Base-by-base conservation (phyloP, 371 early-diverging fungal genomes). In the Neoconidiobolus thromboides region DNA sequence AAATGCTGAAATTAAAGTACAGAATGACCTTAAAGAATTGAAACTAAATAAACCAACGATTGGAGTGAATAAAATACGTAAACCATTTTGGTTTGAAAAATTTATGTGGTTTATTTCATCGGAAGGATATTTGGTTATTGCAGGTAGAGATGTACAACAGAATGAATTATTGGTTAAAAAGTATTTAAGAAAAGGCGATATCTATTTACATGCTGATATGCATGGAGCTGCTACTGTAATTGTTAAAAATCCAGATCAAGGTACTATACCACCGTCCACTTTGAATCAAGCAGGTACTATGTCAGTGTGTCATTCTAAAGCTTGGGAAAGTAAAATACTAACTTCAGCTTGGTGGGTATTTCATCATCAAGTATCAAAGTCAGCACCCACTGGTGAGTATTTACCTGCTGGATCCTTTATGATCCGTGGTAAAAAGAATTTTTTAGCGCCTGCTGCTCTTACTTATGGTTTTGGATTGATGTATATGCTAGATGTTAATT, bases 11-110 rank as follows among this genome's bases (percentile, higher is more conserved):
- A 76, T 77, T 47, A 96, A 93, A 68, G 91, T 95, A 62, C 64
- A 75, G 40, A 73, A 81, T 48, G 91, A 93, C 59, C 67, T 92
- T 39, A 39, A 41, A 3, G 14, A 3, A 7, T 14, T 48, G 10
- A 80, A 86, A 61, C 77, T 83, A 46, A 77, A 74, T 57, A 81
- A 79, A 61, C 82, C 81, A 36, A 84, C 82, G 3, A 78, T 84
- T 0, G 73, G 82, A 12, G 89, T 91, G 63, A 81, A 76, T 58
- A 82, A 87, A 66, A 80, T 85, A 50, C 87, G 99, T 63, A 93
- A 91, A 62, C 85, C 89, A 1, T 90, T 83, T 52, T 99, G 99
- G 99, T 99, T 99, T 76, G 99, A 99, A 71, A 97, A 96, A 76
- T 99, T 97, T 65, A 64, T 87, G 53, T 99, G 99, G 96, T 98